Conservation (phyloP, 345 rosid genomes). For the Lepidium aucheri region DNA sequence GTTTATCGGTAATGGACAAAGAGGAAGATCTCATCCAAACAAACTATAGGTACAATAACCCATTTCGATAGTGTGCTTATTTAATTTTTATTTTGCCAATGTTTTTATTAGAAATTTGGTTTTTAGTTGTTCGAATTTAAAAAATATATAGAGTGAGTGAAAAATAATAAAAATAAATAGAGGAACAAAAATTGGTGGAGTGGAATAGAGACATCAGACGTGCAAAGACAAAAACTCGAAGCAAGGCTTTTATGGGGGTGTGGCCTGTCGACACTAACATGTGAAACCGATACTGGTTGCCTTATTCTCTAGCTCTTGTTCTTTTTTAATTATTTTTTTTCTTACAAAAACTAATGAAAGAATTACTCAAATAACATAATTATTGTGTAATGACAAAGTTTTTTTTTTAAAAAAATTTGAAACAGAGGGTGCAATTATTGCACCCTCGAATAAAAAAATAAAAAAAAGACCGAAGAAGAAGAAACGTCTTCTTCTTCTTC, state of each 20-base stretch:
- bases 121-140: not conserved
- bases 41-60: not conserved
- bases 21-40: too few relatives aligned
- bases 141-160: not conserved
- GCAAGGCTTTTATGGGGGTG: constrained; percentile 19
- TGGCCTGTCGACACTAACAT: constrained; percentile 27
- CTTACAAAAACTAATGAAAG: too few relatives aligned
- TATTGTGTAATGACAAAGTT: too few relatives aligned
- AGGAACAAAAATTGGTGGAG: not conserved
- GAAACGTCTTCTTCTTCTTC: too few relatives aligned
- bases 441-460: too few relatives aligned
- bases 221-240: constrained; percentile 17
- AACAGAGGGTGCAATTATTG: too few relatives aligned
- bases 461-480: too few relatives aligned
- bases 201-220: constrained; percentile 10
- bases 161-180: not conserved
- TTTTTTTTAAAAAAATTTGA: too few relatives aligned
- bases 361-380: too few relatives aligned
- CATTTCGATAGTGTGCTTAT: not conserved
- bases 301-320: constrained; percentile 19
- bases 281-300: constrained; percentile 26
- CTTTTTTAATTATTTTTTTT: not conserved
- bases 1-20: too few relatives aligned
- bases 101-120: not conserved
- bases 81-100: not conserved